These are phyloP conservation scores for Aspergillus melleus DNA, from an alignment of 2,329 filamentous ascomycete species.

Conservation along the genomic window DNA sequence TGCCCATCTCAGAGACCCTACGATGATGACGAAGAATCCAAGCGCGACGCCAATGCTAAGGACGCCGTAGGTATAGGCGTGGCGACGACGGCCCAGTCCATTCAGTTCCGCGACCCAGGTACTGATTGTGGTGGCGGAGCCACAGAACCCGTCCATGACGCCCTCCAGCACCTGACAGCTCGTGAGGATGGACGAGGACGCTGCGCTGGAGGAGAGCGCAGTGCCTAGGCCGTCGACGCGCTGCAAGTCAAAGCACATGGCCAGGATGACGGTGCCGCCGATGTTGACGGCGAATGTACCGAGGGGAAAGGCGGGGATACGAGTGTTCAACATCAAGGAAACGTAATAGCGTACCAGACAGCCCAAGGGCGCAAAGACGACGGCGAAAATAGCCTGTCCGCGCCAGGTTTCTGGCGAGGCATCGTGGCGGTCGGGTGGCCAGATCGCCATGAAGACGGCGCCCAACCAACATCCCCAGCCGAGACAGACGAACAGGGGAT, in stretches of 20 bases:
- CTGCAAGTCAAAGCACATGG: conserved; percentile 76
- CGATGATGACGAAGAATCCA: conserved; percentile 52
- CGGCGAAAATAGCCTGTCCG: conserved; percentile 69
- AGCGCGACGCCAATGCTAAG: conserved; percentile 51
- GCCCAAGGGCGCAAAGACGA: conserved; percentile 80
- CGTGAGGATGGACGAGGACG: conserved; percentile 35
- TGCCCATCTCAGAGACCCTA: conserved; percentile 60
- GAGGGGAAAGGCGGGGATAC: conserved; percentile 69
- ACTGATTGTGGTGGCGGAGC: conserved; percentile 65
- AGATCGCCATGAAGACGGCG: conserved; percentile 68
- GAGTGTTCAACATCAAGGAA: conserved; percentile 69
- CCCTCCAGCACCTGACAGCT: conserved; percentile 70
- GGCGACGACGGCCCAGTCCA: conserved; percentile 48
- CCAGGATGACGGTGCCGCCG: conserved; percentile 71
- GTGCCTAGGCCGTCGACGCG: conserved; percentile 57
- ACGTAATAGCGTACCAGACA: conserved; percentile 74
- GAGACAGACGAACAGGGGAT: conserved; percentile 64
- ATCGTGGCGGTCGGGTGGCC: conserved; percentile 61
- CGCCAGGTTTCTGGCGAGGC: conserved; percentile 65
- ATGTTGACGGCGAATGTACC: conserved; percentile 86
- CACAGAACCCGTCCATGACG: conserved; percentile 67
- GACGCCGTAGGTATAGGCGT: conserved; percentile 63
- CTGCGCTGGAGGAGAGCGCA: conserved; percentile 44
- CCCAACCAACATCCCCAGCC: conserved; percentile 76
- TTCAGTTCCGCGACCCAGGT: conserved; percentile 66